Percentiles rank a stretch among this genome's conserved stretches.
phyloP scores from a whole-genome alignment of 345 rosid genomes.

The Salix exigua region DNA sequence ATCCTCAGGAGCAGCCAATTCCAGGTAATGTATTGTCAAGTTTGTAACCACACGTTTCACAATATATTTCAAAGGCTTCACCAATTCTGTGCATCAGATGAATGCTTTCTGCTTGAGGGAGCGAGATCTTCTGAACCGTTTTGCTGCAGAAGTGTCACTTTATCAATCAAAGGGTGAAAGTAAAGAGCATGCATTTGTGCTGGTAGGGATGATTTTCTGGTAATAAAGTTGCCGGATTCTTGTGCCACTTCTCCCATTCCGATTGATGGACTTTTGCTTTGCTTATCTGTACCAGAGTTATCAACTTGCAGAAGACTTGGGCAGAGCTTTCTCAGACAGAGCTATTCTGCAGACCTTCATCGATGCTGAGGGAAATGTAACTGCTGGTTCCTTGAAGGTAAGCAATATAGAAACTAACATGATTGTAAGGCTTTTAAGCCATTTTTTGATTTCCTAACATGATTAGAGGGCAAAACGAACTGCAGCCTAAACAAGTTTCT shows the following conservation, averaged over 20 bases:
- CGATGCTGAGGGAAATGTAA: constrained; percentile 50
- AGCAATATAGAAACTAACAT: background rate
- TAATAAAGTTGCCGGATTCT: background rate
- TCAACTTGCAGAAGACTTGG: constrained; percentile 84
- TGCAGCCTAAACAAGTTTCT: background rate
- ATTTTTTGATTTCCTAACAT: background rate
- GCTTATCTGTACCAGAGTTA: constrained; percentile 45
- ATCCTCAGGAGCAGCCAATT: constrained; percentile 65
- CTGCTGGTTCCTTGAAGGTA: constrained; percentile 67
- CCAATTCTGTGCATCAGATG: constrained; percentile 37
- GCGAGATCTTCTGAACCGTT: constrained; percentile 70
- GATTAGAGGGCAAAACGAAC: background rate
- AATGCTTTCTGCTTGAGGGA: constrained; percentile 71
- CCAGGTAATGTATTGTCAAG: constrained; percentile 43
- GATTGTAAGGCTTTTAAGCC: background rate
- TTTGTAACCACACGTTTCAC: background rate
- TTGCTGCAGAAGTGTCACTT: constrained; percentile 56
- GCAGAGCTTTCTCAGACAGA: constrained; percentile 83
- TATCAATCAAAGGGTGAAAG: constrained; percentile 63
- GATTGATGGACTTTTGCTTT: background rate
- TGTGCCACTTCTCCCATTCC: constrained; percentile 8
- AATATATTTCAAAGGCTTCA: background rate
- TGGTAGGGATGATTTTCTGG: constrained; percentile 38
- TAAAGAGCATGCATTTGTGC: constrained; percentile 53
- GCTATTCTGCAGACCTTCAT: constrained; percentile 54